A percentile compares a stretch with the other conserved stretches of the same genome.
Conservation (phyloP, 345 rosid species). For the Streptanthus diversifolius region DNA sequence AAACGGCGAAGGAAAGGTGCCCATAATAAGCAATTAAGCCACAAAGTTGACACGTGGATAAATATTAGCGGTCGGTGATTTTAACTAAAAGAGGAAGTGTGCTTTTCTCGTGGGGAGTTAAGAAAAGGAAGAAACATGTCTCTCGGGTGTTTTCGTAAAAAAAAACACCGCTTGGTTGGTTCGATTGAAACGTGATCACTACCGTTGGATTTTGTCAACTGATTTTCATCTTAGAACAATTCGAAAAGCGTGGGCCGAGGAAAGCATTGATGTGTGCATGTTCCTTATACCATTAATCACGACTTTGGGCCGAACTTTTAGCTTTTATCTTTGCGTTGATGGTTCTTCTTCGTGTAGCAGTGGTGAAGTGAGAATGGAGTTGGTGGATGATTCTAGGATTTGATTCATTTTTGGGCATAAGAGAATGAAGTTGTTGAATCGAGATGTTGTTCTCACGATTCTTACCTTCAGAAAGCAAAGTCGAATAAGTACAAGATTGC, state of each 20-base stretch:
- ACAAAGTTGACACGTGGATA: constrained; percentile 13
- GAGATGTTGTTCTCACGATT: not conserved
- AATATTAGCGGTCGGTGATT: constrained; percentile 12
- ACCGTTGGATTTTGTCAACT: constrained; percentile 30
- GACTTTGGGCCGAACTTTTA: constrained; percentile 3
- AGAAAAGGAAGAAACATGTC: constrained; percentile 12
- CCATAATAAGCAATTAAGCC: not conserved
- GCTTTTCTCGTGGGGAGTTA: constrained; percentile 27
- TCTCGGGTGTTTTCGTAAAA: constrained; percentile 23
- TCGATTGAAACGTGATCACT: constrained; percentile 19
- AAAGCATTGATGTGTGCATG: not conserved
- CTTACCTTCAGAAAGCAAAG: constrained; percentile 18
- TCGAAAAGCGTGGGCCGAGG: constrained; percentile 19
- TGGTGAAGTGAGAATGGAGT: constrained; percentile 43
- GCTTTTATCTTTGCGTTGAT: not conserved
- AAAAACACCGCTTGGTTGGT: constrained; percentile 8
- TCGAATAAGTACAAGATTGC: constrained; percentile 10
- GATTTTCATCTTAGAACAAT: not conserved
- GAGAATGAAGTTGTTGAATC: constrained; percentile 27
- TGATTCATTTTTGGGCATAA: constrained; percentile 33
- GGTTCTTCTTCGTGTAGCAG: constrained; percentile 9
- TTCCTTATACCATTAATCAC: not conserved
- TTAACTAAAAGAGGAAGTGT: constrained; percentile 5
- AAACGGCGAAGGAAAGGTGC: constrained; percentile 1
- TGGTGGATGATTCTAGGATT: constrained; percentile 38